A percentile compares a stretch with the other conserved stretches of the same genome.
phyloP scores from a whole-genome alignment of 257 asterid species.

The Plantago elongata region DNA sequence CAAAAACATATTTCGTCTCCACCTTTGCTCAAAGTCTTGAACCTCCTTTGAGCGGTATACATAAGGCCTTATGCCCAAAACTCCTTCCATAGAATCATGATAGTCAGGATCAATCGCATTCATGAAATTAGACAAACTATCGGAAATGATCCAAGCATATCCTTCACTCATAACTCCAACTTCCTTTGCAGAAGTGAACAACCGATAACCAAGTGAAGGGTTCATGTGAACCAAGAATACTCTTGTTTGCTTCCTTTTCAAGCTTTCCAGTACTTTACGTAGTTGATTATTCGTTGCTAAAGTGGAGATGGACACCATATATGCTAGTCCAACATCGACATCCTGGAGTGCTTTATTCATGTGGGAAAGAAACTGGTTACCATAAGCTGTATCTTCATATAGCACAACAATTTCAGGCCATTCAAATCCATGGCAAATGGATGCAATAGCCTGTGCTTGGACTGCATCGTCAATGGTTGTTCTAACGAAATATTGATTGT shows the following conservation, averaged over 20 bases:
- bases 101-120: slow-evolving; percentile 28
- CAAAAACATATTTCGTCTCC: slow-evolving; percentile 33
- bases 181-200: slow-evolving; percentile 34
- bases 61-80: slow-evolving; percentile 55
- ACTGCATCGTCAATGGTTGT: slow-evolving; percentile 20
- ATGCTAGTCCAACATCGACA: slow-evolving; percentile 15
- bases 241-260: slow-evolving; percentile 26
- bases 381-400: slow-evolving; percentile 35
- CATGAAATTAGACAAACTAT: slow-evolving; percentile 48
- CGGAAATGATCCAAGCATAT: slow-evolving; percentile 57
- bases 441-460: slow-evolving; percentile 37
- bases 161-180: slow-evolving; percentile 44
- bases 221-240: slow-evolving; percentile 48
- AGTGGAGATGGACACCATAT: slow-evolving; percentile 21
- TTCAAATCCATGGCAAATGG: slow-evolving; percentile 30
- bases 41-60: slow-evolving; percentile 31
- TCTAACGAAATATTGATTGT: slow-evolving; percentile 13
- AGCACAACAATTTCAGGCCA: slow-evolving; percentile 40
- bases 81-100: slow-evolving; percentile 58
- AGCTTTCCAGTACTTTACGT: slow-evolving; percentile 10
- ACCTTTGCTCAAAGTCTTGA: slow-evolving; percentile 36
- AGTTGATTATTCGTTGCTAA: slow-evolving; percentile 21
- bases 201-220: slow-evolving; percentile 29
- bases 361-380: slow-evolving; percentile 27
- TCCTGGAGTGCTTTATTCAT: slow-evolving; percentile 28